These are phyloP conservation scores for Hypoxylon cercidicola DNA, from an alignment of 495 filamentous ascomycete species.

Conservation along the genomic window DNA sequence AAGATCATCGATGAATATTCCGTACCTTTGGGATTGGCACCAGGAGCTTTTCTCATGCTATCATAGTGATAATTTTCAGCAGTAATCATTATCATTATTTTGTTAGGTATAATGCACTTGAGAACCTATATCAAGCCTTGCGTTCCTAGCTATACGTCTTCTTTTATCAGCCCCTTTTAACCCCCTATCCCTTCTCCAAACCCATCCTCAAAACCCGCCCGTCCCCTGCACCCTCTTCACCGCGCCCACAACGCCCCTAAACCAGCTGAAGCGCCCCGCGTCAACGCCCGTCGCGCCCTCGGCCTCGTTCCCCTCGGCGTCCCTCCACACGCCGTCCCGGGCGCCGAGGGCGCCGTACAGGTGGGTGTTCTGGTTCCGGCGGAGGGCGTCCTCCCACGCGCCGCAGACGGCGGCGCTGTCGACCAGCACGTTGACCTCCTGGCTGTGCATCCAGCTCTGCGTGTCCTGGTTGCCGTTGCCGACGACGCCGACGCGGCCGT, in stretches of 20 bases:
- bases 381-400: conserved; percentile 69
- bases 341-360: conserved; percentile 66
- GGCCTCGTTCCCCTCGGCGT: conserved; percentile 64
- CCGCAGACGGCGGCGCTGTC: conserved; percentile 69
- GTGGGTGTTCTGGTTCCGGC: conserved; percentile 76
- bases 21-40: too few species aligned
- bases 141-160: too few species aligned
- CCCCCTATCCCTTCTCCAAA: neutral
- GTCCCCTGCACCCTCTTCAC: conserved; percentile 69
- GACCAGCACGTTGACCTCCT: conserved; percentile 79
- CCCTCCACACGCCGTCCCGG: conserved; percentile 70
- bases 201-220: conserved; percentile 62
- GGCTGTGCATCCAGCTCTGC: conserved; percentile 81
- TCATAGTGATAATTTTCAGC: too few species aligned
- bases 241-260: conserved; percentile 69
- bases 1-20: too few species aligned
- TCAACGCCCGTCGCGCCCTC: conserved; percentile 69
- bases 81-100: neutral
- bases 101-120: neutral
- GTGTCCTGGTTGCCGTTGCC: conserved; percentile 84
- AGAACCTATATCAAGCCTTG: too few species aligned
- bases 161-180: neutral
- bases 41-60: too few species aligned
- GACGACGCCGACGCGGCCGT: conserved; percentile 73
- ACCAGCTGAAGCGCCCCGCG: conserved; percentile 69